phyloP scores from a whole-genome alignment of 2,329 filamentous ascomycete genomes.

The Hirsutella rhossiliensis region DNA sequence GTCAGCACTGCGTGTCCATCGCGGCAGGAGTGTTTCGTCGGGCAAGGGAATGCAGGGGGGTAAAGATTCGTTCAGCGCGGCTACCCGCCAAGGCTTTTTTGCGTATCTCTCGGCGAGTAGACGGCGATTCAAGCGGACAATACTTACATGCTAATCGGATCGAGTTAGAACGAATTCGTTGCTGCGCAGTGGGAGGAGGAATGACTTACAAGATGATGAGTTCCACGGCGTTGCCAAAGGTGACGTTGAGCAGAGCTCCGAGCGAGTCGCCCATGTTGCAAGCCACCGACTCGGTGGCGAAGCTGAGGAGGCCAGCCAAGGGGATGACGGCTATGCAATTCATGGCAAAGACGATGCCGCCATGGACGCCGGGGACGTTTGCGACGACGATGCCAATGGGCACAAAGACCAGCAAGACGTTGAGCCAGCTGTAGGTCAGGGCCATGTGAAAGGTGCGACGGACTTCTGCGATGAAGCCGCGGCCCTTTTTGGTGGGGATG shows the following conservation, averaged over 20 bases:
- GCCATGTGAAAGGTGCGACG: constrained; percentile 39
- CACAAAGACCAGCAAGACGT: constrained; percentile 65
- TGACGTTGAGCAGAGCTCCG: constrained; percentile 63
- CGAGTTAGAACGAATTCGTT: no score
- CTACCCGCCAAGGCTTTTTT: no score
- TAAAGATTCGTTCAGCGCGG: no score
- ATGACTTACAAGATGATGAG: constrained; percentile 57
- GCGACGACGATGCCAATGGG: constrained; percentile 62
- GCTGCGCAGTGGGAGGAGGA: neutral
- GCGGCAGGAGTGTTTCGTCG: no score
- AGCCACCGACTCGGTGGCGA: constrained; percentile 66
- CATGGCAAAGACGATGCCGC: constrained; percentile 57
- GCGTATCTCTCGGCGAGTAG: no score
- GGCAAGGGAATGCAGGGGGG: no score
- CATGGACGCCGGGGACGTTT: constrained; percentile 36
- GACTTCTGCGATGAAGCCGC: constrained; percentile 34
- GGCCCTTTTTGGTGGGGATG: constrained; percentile 20
- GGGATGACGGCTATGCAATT: constrained; percentile 68
- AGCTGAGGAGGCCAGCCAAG: constrained; percentile 57
- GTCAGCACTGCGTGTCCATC: neutral
- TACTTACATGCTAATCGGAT: neutral
- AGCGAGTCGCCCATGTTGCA: constrained; percentile 60
- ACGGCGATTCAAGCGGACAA: no score
- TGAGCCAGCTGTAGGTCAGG: constrained; percentile 66
- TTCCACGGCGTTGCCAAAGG: constrained; percentile 70